Percentiles rank a stretch among this genome's conserved stretches.
These are phyloP conservation scores for Neurospora sp. DNA, from an alignment of 2,329 filamentous ascomycete genomes.

Conservation along the genomic window DNA sequence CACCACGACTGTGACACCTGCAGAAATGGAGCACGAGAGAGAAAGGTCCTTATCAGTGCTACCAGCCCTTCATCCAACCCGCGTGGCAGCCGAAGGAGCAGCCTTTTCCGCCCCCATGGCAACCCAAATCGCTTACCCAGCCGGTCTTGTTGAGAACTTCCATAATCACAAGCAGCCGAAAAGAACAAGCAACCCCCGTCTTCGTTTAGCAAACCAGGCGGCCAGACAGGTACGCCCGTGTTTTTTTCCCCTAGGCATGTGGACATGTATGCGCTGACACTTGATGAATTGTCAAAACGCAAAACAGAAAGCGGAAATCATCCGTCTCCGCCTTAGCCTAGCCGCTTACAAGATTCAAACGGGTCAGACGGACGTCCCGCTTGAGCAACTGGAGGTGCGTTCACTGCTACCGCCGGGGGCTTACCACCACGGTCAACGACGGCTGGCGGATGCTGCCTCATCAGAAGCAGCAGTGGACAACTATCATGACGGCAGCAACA, in stretches of 20 bases:
- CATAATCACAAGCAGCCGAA: background rate
- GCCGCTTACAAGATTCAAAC: slow-evolving; percentile 69
- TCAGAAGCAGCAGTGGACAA: background rate
- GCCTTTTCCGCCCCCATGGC: background rate
- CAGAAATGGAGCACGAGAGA: background rate
- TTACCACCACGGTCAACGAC: background rate
- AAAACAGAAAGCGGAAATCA: slow-evolving; percentile 56
- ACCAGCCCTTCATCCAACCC: background rate
- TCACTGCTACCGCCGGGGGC: slow-evolving; percentile 20
- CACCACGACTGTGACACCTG: background rate
- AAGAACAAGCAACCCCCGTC: background rate
- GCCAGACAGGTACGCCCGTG: background rate
- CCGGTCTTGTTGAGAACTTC: background rate
- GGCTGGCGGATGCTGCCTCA: background rate
- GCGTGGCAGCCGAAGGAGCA: background rate
- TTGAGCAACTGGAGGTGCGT: slow-evolving; percentile 46
- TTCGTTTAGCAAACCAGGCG: background rate
- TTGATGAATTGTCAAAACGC: background rate
- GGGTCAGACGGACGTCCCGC: slow-evolving; percentile 57
- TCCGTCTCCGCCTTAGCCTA: slow-evolving; percentile 59
- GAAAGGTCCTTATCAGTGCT: background rate
- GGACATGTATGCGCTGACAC: background rate
- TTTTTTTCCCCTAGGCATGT: background rate
- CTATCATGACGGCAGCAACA: background rate
- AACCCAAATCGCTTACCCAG: background rate